phyloP scores from a whole-genome alignment of 1,284 basidiomycete species.

The Microbotryum saponariae region DNA sequence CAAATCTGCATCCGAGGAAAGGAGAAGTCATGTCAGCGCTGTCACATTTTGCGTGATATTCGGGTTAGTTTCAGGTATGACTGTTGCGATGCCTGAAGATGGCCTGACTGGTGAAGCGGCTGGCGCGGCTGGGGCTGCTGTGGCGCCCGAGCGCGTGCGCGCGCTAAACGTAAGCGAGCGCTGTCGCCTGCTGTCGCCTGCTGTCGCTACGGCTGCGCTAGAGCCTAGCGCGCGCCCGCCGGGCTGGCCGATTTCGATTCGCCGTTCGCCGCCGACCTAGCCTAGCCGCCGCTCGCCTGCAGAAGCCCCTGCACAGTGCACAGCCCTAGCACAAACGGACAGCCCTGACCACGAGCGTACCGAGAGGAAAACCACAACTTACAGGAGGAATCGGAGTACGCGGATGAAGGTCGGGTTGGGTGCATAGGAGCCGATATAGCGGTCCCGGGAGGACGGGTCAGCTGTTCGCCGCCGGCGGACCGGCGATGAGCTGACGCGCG shows the following conservation, averaged over 20 bases:
- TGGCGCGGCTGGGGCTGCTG: not conserved
- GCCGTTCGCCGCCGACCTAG: not conserved
- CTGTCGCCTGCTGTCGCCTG: not conserved
- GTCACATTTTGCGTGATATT: too few relatives aligned
- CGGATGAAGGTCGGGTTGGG: constrained; percentile 19
- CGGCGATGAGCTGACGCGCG: not conserved
- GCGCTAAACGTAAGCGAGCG: not conserved
- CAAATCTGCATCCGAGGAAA: constrained; percentile 7
- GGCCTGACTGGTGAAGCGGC: not conserved
- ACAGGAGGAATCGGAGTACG: constrained; percentile 17
- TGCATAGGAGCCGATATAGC: constrained; percentile 17
- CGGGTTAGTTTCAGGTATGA: too few relatives aligned
- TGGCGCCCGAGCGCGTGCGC: not conserved
- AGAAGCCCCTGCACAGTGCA: not conserved
- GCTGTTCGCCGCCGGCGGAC: not conserved
- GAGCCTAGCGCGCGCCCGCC: not conserved
- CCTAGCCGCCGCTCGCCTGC: not conserved
- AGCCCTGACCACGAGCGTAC: too few relatives aligned
- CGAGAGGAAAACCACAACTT: not conserved
- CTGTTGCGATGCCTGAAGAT: too few relatives aligned
- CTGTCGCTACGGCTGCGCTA: not conserved
- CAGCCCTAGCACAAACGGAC: too few relatives aligned
- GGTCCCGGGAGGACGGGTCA: not conserved
- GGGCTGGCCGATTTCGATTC: not conserved
- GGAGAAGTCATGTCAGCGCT: not conserved